phyloP scores from a whole-genome alignment of 2,329 filamentous ascomycete species.

The Fusarium beomiforme region DNA sequence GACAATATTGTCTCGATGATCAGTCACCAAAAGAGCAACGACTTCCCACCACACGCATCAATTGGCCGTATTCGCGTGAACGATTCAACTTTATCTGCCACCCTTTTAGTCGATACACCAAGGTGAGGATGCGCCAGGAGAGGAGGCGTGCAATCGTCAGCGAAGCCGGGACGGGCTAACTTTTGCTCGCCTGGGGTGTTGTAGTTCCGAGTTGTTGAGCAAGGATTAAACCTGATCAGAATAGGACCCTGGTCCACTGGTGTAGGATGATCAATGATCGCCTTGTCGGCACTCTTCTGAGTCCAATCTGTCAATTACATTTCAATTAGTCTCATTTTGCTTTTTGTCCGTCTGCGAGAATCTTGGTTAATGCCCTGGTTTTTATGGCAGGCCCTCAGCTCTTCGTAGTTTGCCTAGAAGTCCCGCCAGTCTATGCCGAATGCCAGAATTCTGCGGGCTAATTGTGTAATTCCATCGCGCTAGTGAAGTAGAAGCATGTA shows the following conservation, averaged over 20 bases:
- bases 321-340: conserved; percentile 41
- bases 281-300: conserved; percentile 38
- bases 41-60: conserved; percentile 14
- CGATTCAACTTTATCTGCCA: conserved; percentile 37
- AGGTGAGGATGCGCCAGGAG: conserved; percentile 23
- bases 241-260: conserved; percentile 21
- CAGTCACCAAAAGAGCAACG: conserved; percentile 1
- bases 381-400: conserved; percentile 12
- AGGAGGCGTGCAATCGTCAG: conserved; percentile 30
- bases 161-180: conserved; percentile 24
- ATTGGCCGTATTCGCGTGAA: conserved; percentile 28
- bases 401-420: conserved; percentile 1
- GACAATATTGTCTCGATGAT: conserved; percentile 24
- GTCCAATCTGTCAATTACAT: conserved; percentile 45
- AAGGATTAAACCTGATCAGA: conserved; percentile 35
- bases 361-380: conserved; percentile 26
- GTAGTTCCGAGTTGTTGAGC: conserved; percentile 29
- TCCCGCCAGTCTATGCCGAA: background rate
- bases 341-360: conserved; percentile 35
- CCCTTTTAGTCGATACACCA: conserved; percentile 31
- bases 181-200: conserved; percentile 28
- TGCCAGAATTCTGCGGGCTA: background rate
- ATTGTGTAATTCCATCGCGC: background rate
- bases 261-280: conserved; percentile 40
- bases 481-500: background rate